Evolutionary conservation across 108 stramenopile species (phyloP), one percentile per base, ranked within the genome.

Genomic region (Chaetoceros muelleri): DNA sequence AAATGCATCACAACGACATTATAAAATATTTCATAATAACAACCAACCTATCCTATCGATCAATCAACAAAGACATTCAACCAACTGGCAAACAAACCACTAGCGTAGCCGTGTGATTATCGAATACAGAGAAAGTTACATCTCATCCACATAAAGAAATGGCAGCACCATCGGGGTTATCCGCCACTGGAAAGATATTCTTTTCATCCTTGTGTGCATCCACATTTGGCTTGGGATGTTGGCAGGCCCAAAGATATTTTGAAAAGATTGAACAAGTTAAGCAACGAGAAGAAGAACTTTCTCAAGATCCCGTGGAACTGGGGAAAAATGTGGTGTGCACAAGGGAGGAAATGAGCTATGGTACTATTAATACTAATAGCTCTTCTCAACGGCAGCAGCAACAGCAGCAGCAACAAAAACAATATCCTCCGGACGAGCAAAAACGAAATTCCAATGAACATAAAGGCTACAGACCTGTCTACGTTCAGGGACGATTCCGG

Each of bases 191-290:
- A 19, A 80, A 78, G 52, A 34, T 75, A 57, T 86, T 90, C 65
- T 90, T 90, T 59, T 71, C 80, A 30, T 69, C 75, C 16, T 65
- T 91, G 24, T 85, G 83, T 67, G 83, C 70, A 24, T 63, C 76
- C n/a, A 91, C 89, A 13, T 91, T 91, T 59, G 81, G 73, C 0
- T 60, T 91, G 47, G 89, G 89, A 49, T 54, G 60, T 24, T 91
- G 89, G 89, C 89, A 91, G 47, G 70, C 81, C 16, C 62, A 76
- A 62, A 81, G 89, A n/a, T 82, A 79, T 29, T 76, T 83, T 58
- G 75, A 83, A 61, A 91, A 87, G 60, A 53, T 79, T 1, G 67
- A 73, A 1, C 50, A 78, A 56, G 72, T 85, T 16, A 51, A 66
- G 20, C 66, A 79, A 48, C 71, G 85, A 10, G 19, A 81, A 22